Evolutionary conservation across 345 rosid species (phyloP).

Genomic region (Linum usitatissimum): DNA sequence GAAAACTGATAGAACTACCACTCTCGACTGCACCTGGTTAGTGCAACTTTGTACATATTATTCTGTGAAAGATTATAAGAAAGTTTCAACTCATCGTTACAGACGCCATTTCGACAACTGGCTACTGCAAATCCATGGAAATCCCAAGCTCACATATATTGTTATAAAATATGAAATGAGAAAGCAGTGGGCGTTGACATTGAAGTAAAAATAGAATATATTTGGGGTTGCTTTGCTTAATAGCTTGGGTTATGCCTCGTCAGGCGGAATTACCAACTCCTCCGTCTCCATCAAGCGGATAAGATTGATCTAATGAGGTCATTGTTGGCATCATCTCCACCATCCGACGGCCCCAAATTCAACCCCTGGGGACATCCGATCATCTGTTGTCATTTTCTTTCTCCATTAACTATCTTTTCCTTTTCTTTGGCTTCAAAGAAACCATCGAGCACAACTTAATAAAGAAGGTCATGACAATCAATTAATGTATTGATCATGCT

Average conservation of each 20-base stretch:
- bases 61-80: too few species aligned
- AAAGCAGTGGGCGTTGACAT: neutral
- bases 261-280: constrained; percentile 31
- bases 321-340: constrained; percentile 28
- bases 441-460: constrained; percentile 8
- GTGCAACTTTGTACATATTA: too few species aligned
- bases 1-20: too few species aligned
- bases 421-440: constrained; percentile 24
- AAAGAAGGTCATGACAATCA: neutral
- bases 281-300: constrained; percentile 11
- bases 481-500: too few species aligned
- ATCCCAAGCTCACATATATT: too few species aligned
- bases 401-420: constrained; percentile 17
- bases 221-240: neutral
- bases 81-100: too few species aligned
- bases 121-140: too few species aligned
- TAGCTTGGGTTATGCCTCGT: constrained; percentile 9
- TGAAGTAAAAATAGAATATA: neutral
- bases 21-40: too few species aligned
- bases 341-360: constrained; percentile 20
- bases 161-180: neutral
- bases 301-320: constrained; percentile 25
- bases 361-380: too few species aligned
- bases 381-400: constrained; percentile 31
- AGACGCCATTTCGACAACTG: too few species aligned